Conservation (phyloP, 2,329 filamentous ascomycete genomes). For the Colletotrichum tropicicola region DNA sequence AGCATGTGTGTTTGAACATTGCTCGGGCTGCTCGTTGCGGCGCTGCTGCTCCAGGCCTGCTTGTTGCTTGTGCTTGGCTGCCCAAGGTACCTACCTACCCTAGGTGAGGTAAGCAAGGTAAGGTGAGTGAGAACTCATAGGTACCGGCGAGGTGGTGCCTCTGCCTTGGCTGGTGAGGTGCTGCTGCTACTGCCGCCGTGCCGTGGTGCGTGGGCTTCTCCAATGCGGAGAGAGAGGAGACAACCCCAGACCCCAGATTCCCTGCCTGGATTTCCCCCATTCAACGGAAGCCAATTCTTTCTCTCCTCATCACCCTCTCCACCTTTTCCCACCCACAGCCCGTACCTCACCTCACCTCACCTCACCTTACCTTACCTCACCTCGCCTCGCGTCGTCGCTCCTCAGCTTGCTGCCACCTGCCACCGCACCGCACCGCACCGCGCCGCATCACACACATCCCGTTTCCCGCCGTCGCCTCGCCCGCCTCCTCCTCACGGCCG, state of each 20-base stretch:
- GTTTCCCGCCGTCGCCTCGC: not conserved
- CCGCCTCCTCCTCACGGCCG: constrained; percentile 2
- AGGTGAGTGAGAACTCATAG: not conserved
- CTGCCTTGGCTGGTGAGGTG: not conserved
- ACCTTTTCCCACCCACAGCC: constrained; percentile 40
- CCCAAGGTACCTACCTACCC: not conserved
- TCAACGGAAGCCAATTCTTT: constrained; percentile 35
- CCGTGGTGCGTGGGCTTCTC: constrained; percentile 42
- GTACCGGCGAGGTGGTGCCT: too few relatives aligned
- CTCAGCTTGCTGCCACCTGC: not conserved
- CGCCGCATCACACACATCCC: constrained; percentile 31
- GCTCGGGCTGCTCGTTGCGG: too few relatives aligned
- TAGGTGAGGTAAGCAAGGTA: not conserved
- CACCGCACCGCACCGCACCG: constrained; percentile 21
- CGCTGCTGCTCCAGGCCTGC: too few relatives aligned
- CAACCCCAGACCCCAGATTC: constrained; percentile 36
- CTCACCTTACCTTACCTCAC: constrained; percentile 26
- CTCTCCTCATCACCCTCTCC: constrained; percentile 34
- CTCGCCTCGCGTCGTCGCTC: constrained; percentile 9
- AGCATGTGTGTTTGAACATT: too few relatives aligned
- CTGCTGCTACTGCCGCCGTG: not conserved
- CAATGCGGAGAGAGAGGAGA: constrained; percentile 53
- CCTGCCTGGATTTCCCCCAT: constrained; percentile 30
- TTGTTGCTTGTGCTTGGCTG: too few relatives aligned
- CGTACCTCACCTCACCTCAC: constrained; percentile 32